phyloP scores from a whole-genome alignment of 1,139 yeast species.

The Hansenula lynferdii region DNA sequence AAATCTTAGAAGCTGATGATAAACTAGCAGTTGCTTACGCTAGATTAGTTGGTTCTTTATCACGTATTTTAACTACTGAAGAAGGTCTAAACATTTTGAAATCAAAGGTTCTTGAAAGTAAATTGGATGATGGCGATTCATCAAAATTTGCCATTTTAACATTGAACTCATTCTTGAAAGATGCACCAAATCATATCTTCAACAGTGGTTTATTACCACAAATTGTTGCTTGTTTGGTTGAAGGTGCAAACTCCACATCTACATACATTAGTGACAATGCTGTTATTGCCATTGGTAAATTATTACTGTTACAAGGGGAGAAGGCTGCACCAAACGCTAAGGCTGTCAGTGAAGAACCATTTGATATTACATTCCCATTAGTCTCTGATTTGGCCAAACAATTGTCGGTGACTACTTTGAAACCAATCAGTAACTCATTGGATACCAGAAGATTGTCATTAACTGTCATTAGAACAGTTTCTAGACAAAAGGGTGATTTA shows the following conservation, averaged over 20 bases:
- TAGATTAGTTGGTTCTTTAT: constrained; percentile 68
- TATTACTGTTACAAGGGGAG: constrained; percentile 49
- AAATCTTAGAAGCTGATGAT: constrained; percentile 49
- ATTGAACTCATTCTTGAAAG: constrained; percentile 74
- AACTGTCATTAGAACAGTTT: constrained; percentile 70
- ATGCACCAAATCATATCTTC: constrained; percentile 62
- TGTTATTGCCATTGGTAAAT: constrained; percentile 78
- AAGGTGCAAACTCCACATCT: constrained; percentile 40
- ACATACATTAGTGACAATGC: constrained; percentile 74
- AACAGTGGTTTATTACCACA: constrained; percentile 44
- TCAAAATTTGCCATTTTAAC: constrained; percentile 66
- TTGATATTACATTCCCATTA: constrained; percentile 35
- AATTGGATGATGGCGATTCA: constrained; percentile 32
- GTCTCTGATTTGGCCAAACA: constrained; percentile 39
- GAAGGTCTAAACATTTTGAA: constrained; percentile 62
- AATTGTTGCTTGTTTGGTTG: constrained; percentile 42
- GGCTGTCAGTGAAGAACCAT: constrained; percentile 24
- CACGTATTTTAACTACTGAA: constrained; percentile 58
- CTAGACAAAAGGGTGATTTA: constrained; percentile 52
- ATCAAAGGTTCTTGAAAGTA: constrained; percentile 50
- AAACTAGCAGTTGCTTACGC: constrained; percentile 74
- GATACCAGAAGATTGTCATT: constrained; percentile 80
- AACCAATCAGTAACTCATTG: constrained; percentile 58
- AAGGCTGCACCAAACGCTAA: constrained; percentile 35
- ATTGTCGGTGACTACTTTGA: constrained; percentile 43